Conservation (phyloP, 352 stramenopile genomes). For the Albugo laibachii region DNA sequence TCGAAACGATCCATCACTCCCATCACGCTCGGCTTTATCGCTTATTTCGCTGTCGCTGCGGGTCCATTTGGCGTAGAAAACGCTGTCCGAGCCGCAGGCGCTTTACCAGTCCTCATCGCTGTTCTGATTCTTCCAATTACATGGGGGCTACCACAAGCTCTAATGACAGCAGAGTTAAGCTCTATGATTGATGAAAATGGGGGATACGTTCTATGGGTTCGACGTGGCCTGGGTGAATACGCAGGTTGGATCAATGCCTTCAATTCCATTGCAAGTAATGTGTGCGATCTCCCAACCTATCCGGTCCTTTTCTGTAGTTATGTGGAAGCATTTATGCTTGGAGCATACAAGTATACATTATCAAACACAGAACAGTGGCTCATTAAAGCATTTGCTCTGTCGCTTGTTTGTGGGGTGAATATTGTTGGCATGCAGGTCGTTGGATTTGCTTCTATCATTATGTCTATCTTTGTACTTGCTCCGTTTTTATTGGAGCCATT, state of each 20-base stretch:
- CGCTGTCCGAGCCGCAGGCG: constrained; percentile 42
- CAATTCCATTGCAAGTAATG: constrained; percentile 69
- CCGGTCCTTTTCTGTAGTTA: constrained; percentile 75
- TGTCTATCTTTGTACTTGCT: constrained; percentile 67
- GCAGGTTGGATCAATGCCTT: constrained; percentile 71
- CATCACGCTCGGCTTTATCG: constrained; percentile 65
- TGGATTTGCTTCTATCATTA: constrained; percentile 44
- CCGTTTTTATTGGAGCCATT: constrained; percentile 63
- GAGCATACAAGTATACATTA: constrained; percentile 29
- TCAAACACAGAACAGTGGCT: constrained; percentile 35
- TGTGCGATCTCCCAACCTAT: constrained; percentile 70
- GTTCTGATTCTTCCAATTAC: constrained; percentile 58
- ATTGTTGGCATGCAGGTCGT: constrained; percentile 58
- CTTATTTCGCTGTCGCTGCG: constrained; percentile 62
- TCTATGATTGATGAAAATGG: constrained; percentile 76
- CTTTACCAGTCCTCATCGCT: constrained; percentile 46
- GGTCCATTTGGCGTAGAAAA: constrained; percentile 66
- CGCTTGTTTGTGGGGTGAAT: constrained; percentile 54
- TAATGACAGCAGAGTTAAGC: constrained; percentile 73
- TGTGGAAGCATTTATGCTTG: constrained; percentile 51
- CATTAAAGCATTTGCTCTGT: constrained; percentile 41
- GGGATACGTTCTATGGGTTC: constrained; percentile 75
- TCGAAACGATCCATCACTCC: constrained; percentile 49
- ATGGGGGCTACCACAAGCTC: constrained; percentile 60
- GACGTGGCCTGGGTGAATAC: constrained; percentile 51